Base-by-base conservation (phyloP, 495 filamentous ascomycete species). In the Cercophora sp. region DNA sequence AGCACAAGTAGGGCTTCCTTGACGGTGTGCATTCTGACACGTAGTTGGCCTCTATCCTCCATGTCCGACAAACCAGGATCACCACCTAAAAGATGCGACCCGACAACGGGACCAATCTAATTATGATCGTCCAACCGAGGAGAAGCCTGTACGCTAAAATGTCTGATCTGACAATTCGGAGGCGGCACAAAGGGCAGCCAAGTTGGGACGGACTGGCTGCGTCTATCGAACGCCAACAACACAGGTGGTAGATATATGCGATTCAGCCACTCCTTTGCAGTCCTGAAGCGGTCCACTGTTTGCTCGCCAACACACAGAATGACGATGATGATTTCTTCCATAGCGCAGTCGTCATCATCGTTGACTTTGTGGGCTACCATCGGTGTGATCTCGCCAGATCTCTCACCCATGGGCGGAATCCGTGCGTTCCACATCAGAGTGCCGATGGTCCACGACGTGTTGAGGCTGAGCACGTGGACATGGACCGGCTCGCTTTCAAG, bases 381-480 rank as follows among this genome's bases (percentile, higher is more conserved):
- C 42, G 56, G 46, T 5, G 27, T 50, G 11, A 60, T 23, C 1
- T 60, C 45, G 3, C 57, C 57, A 2, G 52, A 44, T 19, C 47
- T 43, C 18, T 53, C 36, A 8, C 39, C 27, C 8, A 32, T 13
- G 0, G 56, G 47, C 4, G 52, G 52, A 6, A 60, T 27, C 8
- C 19, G 35, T 9, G 48, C 43, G 25, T 60, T 49, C 57, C 57
- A 60, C 1, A 56, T 43, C 37, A 56, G 23, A 4, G 37, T 48
- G 0, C 48, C 48, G 8, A 60, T 32, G 0, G 52, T 56, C 57
- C 57, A 60, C 5, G 57, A 56, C 2, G 57, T 48, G 20, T 60
- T 60, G 26, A 60, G 57, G 26, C 57, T 56, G 13, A 60, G 13
- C 52, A 60, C 53, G 37, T 60, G 48, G 0, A 56, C 53, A 23